Evolutionary conservation across 176 grass and related monocot species (phyloP).

Genomic region (Oryza longistaminata): DNA sequence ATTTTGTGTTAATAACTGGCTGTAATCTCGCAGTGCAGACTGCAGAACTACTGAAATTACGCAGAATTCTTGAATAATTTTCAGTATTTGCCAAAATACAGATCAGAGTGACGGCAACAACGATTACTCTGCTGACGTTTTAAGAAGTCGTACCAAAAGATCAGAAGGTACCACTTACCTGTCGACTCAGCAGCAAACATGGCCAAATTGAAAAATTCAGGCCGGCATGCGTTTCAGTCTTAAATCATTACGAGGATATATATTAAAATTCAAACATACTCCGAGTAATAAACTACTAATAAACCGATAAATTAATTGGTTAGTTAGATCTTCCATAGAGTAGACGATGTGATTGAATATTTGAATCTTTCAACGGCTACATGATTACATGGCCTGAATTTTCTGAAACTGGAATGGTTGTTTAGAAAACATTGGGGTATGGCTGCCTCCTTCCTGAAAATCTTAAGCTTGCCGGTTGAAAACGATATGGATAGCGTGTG

Average conservation of each 20-base stretch:
- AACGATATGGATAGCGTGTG: not conserved
- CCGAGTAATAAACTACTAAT: not conserved
- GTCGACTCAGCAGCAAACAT: conserved; percentile 23
- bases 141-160: conserved; percentile 6
- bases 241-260: not conserved
- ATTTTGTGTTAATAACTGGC: not conserved
- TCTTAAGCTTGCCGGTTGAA: conserved; percentile 5
- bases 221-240: conserved; percentile 34
- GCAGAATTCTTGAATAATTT: not conserved
- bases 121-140: not conserved
- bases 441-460: conserved; percentile 11
- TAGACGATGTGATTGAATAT: conserved; percentile 25
- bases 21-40: not conserved
- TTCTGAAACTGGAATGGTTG: not conserved
- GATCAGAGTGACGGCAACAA: not conserved
- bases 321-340: not conserved
- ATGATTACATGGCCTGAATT: conserved; percentile 6
- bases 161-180: not conserved
- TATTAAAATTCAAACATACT: not conserved
- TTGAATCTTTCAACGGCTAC: not conserved
- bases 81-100: not conserved
- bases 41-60: not conserved
- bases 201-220: not conserved
- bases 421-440: conserved; percentile 5
- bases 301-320: not conserved